Conservation (phyloP, 345 rosid species). For the Angophora floribunda region DNA sequence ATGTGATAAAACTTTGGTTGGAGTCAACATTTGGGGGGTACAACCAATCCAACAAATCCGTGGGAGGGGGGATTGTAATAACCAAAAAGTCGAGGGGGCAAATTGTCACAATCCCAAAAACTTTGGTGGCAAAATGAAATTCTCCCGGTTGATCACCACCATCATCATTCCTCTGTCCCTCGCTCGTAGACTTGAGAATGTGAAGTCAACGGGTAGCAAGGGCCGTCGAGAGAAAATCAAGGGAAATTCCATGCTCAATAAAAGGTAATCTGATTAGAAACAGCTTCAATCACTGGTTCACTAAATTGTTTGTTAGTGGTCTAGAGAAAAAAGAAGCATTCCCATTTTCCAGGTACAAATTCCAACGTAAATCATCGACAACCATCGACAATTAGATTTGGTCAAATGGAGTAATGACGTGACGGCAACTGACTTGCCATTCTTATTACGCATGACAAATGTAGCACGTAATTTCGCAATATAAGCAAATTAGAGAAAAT, state of each 20-base stretch:
- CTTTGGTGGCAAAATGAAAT: background rate
- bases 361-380: background rate
- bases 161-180: background rate
- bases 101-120: background rate
- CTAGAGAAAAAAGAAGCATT: background rate
- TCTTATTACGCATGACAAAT: background rate
- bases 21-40: background rate
- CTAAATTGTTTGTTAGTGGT: background rate
- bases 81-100: background rate
- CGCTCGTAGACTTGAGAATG: background rate
- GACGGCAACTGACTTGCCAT: background rate
- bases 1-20: background rate
- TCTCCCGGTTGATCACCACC: background rate
- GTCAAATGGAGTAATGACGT: background rate
- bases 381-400: background rate
- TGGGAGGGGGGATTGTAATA: background rate
- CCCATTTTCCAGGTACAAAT: background rate
- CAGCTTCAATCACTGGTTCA: background rate
- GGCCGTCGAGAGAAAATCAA: background rate
- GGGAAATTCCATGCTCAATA: background rate
- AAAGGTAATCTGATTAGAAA: background rate
- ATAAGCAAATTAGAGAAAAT: background rate
- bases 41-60: background rate
- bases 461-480: background rate
- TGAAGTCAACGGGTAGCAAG: background rate